Base-by-base conservation (phyloP, 108 stramenopile genomes). In the Skeletonema marinoi region DNA sequence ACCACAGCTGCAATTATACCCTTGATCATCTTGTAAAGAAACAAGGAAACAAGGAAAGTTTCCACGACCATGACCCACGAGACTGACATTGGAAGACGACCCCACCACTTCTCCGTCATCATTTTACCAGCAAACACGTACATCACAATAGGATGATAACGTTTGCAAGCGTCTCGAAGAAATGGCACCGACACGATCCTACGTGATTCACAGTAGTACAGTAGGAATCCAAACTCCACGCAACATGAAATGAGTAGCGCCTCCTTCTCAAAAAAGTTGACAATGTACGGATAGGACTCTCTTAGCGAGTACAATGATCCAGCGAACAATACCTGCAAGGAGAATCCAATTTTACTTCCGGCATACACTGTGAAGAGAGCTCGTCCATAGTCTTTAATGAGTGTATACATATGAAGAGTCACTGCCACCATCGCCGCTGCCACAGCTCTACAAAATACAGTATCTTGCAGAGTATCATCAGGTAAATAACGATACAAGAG, bases 151-250 rank as follows among this genome's bases (percentile, higher is more conserved):
- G 74, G 65, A 44, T 81, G 80, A 35, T 81, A 81, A 1, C 35
- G 32, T 25, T 77, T 76, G 61, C 80, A 81, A 16, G 35, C 32
- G 0, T 38, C 30, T 71, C 69, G 69, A 6, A 70, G 61, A 5
- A 36, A n/a, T 64, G 36, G 19, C 44, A 75, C 69, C 32, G 80
- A 31, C 1, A 77, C 75, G 16, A 81, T 4, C 12, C 60, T 56
- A 9, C 80, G 80, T 21, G 60, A 46, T 42, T 81, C 75, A 6
- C 44, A 41, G 38, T 81, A 81, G 32, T 81, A 81, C 2, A 39
- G 59, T 16, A 81, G 21, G 65, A 76, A 81, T 4, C 80, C 80
- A 17, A 70, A 75, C 59, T 81, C 75, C 0, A 75, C 69, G 60
- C 75, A 75, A 33, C 16, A 44, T 13, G 74, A 21, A 13, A 71